These are phyloP conservation scores for Chloropicon primus DNA, from an alignment of 139 green algal species.

Conservation along the genomic window DNA sequence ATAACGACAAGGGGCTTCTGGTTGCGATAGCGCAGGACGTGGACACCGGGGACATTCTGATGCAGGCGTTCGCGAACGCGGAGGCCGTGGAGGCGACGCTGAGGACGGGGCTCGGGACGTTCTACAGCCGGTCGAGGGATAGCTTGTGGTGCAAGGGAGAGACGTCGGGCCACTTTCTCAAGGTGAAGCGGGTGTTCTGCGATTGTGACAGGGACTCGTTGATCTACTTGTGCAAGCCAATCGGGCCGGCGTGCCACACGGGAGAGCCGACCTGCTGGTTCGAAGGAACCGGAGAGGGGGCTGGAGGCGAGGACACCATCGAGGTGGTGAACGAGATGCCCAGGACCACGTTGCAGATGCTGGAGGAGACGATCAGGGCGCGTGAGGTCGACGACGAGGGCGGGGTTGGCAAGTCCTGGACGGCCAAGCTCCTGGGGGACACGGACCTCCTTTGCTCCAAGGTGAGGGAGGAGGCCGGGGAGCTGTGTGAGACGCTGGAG, in stretches of 20 bases:
- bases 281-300: background rate
- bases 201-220: constrained; percentile 93
- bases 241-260: constrained; percentile 85
- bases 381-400: background rate
- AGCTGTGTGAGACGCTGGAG: constrained; percentile 87
- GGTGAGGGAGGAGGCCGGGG: constrained; percentile 80
- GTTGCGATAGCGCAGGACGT: constrained; percentile 87
- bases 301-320: background rate
- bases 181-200: constrained; percentile 46
- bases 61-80: constrained; percentile 90
- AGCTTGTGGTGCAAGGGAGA: constrained; percentile 96
- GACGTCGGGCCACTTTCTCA: constrained; percentile 86
- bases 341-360: constrained; percentile 6
- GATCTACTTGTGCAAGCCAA: constrained; percentile 80
- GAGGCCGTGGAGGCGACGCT: constrained; percentile 73
- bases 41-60: constrained; percentile 89
- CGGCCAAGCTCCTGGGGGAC: constrained; percentile 65
- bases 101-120: constrained; percentile 62
- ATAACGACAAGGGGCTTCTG: constrained; percentile 67
- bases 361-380: background rate
- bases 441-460: constrained; percentile 86
- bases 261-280: constrained; percentile 18
- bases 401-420: constrained; percentile 90
- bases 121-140: constrained; percentile 80
- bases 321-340: constrained; percentile 11